Conservation (phyloP, 352 stramenopile species). For the Phytophthora gonapodyides region DNA sequence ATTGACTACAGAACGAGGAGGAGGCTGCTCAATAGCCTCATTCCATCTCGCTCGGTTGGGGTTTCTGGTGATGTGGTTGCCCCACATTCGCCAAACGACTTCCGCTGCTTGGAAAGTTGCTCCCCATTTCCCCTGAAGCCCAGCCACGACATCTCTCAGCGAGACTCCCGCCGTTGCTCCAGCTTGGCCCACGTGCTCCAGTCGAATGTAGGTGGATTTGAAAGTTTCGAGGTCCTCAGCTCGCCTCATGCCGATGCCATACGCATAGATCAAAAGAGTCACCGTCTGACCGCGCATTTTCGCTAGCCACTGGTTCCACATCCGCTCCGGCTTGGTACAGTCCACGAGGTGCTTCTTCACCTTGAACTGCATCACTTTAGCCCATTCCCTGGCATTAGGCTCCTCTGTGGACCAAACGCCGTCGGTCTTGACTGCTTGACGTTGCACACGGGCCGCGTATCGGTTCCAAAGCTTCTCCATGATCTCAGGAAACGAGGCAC, state of each 20-base stretch:
- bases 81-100: constrained; percentile 11
- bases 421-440: constrained; percentile 14
- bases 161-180: no score
- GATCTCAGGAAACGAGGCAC: constrained; percentile 10
- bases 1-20: no score
- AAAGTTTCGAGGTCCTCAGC: constrained; percentile 1
- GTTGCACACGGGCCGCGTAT: background rate
- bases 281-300: constrained; percentile 6
- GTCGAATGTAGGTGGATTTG: background rate
- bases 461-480: constrained; percentile 9
- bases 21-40: no score
- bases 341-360: constrained; percentile 11
- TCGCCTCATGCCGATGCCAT: constrained; percentile 9
- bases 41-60: constrained; percentile 10
- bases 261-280: constrained; percentile 19
- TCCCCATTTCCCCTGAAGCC: no score
- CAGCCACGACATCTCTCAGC: no score
- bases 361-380: constrained; percentile 23
- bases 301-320: constrained; percentile 20
- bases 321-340: constrained; percentile 1
- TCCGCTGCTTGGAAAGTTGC: no score
- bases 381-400: constrained; percentile 1
- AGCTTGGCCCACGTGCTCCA: no score
- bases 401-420: constrained; percentile 9
- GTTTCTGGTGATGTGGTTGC: constrained; percentile 7